Evolutionary conservation across 371 early-diverging fungal species (phyloP).

Genomic region (Umbelopsis sp.): DNA sequence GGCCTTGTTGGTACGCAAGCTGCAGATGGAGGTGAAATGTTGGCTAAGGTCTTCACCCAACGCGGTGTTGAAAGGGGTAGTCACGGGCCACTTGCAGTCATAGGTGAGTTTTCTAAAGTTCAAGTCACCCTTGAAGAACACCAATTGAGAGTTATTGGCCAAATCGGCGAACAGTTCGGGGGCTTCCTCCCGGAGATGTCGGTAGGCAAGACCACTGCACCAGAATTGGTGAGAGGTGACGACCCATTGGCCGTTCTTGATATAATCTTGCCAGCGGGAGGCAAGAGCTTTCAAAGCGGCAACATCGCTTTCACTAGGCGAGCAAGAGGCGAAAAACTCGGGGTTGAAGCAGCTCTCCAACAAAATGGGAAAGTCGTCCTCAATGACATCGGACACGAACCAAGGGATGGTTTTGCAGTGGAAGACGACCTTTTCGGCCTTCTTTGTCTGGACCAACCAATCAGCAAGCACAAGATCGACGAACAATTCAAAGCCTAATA

Average conservation of each 20-base stretch:
- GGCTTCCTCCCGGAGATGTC: constrained; percentile 68
- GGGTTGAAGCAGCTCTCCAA: constrained; percentile 49
- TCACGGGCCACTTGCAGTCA: constrained; percentile 84
- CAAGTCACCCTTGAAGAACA: constrained; percentile 95
- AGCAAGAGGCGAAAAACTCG: constrained; percentile 48
- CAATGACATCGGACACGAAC: constrained; percentile 92
- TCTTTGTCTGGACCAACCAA: constrained; percentile 75
- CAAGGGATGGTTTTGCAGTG: constrained; percentile 90
- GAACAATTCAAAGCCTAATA: constrained; percentile 85
- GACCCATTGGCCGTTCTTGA: constrained; percentile 63
- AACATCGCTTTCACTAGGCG: constrained; percentile 37
- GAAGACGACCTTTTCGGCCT: constrained; percentile 73
- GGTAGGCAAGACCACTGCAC: constrained; percentile 81
- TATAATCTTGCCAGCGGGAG: constrained; percentile 68
- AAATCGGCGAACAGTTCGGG: constrained; percentile 65
- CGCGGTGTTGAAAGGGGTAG: constrained; percentile 81
- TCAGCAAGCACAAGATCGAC: constrained; percentile 89
- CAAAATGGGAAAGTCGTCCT: constrained; percentile 75
- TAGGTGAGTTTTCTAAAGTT: constrained; percentile 94
- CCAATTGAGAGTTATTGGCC: constrained; percentile 57
- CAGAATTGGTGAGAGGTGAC: constrained; percentile 80
- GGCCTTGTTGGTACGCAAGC: constrained; percentile 87
- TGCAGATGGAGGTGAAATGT: constrained; percentile 65
- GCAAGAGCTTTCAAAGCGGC: constrained; percentile 59
- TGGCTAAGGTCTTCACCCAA: constrained; percentile 71